These are phyloP conservation scores for Acephala macrosclerotiorum DNA, from an alignment of 2,329 filamentous ascomycete genomes.

Conservation along the genomic window DNA sequence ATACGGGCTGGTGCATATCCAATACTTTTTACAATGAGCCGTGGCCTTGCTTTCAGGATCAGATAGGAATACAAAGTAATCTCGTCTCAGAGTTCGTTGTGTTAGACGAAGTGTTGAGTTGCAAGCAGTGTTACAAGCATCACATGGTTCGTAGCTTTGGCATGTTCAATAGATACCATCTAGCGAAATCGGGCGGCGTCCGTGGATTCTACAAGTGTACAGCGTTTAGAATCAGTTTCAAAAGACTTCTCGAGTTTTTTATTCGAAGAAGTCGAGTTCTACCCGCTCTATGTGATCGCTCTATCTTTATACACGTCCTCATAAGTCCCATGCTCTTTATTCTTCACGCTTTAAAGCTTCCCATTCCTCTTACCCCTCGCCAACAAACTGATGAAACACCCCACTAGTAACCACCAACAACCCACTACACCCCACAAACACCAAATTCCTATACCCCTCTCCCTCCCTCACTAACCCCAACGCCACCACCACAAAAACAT, in stretches of 20 bases:
- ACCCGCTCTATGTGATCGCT: neutral
- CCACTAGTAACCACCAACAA: constrained; percentile 38
- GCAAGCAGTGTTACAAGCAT: neutral
- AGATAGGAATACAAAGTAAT: constrained; percentile 30
- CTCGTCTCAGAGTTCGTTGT: constrained; percentile 9
- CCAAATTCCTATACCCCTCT: constrained; percentile 41
- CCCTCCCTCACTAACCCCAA: constrained; percentile 55
- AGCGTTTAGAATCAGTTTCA: neutral
- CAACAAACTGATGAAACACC: constrained; percentile 37
- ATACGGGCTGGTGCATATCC: constrained; percentile 27
- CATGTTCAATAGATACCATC: constrained; percentile 1
- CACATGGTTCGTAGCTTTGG: neutral
- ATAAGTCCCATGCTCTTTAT: neutral
- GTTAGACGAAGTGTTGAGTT: neutral
- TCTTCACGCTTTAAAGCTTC: neutral
- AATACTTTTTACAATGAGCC: constrained; percentile 12
- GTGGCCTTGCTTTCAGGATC: constrained; percentile 22
- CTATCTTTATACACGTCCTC: neutral
- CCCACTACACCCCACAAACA: constrained; percentile 44
- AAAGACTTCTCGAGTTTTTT: neutral
- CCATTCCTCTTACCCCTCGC: constrained; percentile 22
- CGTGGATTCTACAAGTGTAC: neutral
- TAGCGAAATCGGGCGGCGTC: neutral
- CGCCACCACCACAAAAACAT: constrained; percentile 61
- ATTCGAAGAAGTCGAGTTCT: neutral